phyloP scores from a whole-genome alignment of 1,139 yeast species.

The Saccharomyces uvarum region DNA sequence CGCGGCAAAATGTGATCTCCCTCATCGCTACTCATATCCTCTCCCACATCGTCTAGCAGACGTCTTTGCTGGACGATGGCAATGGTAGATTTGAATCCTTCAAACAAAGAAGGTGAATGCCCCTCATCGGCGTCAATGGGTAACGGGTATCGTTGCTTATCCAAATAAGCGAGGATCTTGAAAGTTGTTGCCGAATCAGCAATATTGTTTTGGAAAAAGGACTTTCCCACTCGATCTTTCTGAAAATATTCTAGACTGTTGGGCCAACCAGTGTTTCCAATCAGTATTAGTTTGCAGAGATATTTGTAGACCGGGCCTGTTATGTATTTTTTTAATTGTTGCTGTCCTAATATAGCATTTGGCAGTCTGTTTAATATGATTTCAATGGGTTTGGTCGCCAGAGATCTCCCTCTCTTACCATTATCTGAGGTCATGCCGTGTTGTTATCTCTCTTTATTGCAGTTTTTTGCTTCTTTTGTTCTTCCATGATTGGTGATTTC shows the following conservation, averaged over 20 bases:
- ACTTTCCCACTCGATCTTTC: neutral
- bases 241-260: neutral
- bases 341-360: neutral
- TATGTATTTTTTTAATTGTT: neutral
- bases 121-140: neutral
- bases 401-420: neutral
- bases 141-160: neutral
- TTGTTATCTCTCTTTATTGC: neutral
- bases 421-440: neutral
- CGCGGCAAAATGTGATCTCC: neutral
- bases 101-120: neutral
- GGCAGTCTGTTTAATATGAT: neutral
- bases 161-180: neutral
- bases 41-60: neutral
- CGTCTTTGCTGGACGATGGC: neutral
- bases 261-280: neutral
- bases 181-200: constrained; percentile 1
- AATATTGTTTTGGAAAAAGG: neutral
- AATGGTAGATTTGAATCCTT: neutral
- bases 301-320: neutral
- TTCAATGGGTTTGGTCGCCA: neutral
- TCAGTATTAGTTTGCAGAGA: neutral
- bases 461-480: constrained; percentile 2
- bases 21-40: neutral
- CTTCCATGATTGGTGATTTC: constrained; percentile 5